Evolutionary conservation across 768 basidiomycete species (phyloP).

Genomic region (Gloeostereum incarnatum): DNA sequence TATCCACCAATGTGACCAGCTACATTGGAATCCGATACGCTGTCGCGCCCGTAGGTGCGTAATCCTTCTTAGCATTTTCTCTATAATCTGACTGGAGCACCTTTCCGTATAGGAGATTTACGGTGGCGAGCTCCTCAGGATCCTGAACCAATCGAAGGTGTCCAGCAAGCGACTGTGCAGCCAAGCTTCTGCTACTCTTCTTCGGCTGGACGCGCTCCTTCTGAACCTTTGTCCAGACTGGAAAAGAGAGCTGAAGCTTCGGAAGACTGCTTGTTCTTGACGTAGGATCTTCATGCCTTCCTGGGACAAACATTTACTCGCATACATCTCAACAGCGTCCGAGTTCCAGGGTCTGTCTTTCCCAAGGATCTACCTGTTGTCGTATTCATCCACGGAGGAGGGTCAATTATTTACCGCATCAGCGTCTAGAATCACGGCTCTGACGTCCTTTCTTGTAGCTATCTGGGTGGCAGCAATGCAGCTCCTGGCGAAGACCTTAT

Average conservation of each 20-base stretch:
- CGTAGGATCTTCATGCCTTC: background rate
- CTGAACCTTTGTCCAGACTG: background rate
- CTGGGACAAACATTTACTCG: background rate
- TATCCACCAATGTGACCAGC: background rate
- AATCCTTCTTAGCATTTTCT: background rate
- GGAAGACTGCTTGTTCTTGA: no score
- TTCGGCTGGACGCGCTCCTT: background rate
- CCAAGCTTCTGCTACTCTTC: background rate
- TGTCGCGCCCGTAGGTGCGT: background rate
- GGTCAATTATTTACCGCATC: background rate
- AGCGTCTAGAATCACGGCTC: background rate
- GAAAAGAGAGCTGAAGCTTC: no score
- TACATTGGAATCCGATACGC: background rate
- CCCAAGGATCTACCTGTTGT: background rate
- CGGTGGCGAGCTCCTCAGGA: background rate
- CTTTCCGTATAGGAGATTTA: background rate
- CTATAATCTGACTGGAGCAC: background rate
- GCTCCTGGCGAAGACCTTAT: background rate
- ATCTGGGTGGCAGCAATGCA: constrained; percentile 4
- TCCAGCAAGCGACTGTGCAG: background rate
- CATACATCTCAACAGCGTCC: background rate
- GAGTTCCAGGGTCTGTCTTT: background rate
- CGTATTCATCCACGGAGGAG: background rate
- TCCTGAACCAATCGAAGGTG: background rate
- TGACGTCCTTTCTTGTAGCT: constrained; percentile 10